phyloP scores from a whole-genome alignment of 2,329 filamentous ascomycete genomes.

The Trichoderma arundinaceum region DNA sequence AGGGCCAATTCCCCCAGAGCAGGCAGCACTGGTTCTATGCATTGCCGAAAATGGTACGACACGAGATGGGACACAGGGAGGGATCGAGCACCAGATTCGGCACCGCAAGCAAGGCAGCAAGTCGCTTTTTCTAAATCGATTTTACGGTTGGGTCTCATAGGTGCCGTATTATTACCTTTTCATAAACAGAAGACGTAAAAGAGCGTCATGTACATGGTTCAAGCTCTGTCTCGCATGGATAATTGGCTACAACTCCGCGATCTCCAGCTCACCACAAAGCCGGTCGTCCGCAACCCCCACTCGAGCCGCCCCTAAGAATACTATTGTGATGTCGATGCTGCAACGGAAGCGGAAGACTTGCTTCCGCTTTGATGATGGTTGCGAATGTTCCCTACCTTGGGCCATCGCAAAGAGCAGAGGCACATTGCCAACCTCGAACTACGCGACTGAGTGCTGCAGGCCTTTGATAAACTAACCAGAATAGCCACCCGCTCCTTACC shows the following conservation, averaged over 20 bases:
- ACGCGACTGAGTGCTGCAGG: neutral
- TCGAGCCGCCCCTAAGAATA: constrained; percentile 37
- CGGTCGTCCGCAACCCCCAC: neutral
- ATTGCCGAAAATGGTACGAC: neutral
- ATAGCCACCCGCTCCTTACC: no score
- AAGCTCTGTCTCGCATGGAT: neutral
- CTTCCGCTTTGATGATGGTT: constrained; percentile 49
- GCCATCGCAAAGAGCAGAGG: neutral
- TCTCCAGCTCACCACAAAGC: neutral
- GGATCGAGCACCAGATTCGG: no score
- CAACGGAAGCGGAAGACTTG: constrained; percentile 44
- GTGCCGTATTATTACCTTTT: neutral
- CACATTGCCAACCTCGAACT: neutral
- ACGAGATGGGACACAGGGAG: no score
- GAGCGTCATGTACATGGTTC: neutral
- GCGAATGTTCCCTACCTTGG: constrained; percentile 50
- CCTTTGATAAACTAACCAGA: no score
- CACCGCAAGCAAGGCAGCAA: neutral
- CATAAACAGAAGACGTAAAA: neutral
- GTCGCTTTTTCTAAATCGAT: neutral
- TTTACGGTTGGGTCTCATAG: neutral
- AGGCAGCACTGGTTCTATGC: neutral
- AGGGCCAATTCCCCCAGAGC: no score
- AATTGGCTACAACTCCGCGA: neutral
- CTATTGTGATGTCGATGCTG: constrained; percentile 46